Percentiles rank a stretch among this genome's conserved stretches.
phyloP scores from a whole-genome alignment of 2,329 filamentous ascomycete species.

The Cryphonectria carpinicola region DNA sequence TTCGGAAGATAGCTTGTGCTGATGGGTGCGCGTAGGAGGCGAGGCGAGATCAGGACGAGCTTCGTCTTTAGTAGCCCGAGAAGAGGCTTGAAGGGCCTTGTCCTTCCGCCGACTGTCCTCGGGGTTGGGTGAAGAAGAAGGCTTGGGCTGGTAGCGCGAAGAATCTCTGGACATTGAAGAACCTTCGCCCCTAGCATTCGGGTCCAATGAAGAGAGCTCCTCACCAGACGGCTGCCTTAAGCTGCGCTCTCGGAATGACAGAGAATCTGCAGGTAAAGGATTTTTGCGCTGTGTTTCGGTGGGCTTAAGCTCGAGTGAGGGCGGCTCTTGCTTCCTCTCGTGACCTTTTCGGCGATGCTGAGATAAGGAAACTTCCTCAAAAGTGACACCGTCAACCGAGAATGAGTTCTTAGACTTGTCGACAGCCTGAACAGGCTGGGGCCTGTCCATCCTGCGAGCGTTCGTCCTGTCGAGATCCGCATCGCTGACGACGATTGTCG shows the following conservation, averaged over 20 bases:
- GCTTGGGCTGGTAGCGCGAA: background rate
- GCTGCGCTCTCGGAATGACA: slow-evolving; percentile 1
- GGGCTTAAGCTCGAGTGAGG: background rate
- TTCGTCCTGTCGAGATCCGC: background rate
- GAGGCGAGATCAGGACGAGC: background rate
- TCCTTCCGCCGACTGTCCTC: background rate
- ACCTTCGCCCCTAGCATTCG: background rate
- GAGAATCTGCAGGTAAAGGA: background rate
- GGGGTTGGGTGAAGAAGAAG: background rate
- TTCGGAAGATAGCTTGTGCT: background rate
- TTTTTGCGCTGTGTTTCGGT: background rate
- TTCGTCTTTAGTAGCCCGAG: background rate
- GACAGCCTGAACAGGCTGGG: background rate
- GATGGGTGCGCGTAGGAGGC: background rate
- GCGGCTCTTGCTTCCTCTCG: background rate
- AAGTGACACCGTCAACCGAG: background rate
- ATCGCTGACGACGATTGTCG: slow-evolving; percentile 1
- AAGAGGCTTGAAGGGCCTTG: background rate
- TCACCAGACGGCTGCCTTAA: background rate
- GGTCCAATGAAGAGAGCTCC: background rate
- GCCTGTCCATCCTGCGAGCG: background rate
- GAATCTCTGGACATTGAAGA: background rate
- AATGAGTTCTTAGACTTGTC: background rate
- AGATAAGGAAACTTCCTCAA: background rate
- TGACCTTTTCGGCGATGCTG: background rate